Base-by-base conservation (phyloP, 106 monocot genomes). In the Vanilla planifolia region DNA sequence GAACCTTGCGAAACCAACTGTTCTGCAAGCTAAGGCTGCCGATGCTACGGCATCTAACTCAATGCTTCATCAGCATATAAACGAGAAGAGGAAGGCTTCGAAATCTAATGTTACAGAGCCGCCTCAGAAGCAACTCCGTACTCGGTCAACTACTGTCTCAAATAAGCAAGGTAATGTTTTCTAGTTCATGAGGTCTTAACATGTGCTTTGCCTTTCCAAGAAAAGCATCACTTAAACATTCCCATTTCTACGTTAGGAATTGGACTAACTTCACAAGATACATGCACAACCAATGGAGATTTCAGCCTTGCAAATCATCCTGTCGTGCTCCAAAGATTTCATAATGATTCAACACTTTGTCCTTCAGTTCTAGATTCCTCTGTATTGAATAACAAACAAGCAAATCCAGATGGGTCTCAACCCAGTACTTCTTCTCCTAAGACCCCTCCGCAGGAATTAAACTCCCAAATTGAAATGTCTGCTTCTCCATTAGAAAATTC, bases 41-140 rank as follows among this genome's bases (percentile, higher is more conserved):
- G 77, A 70, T 9, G 14, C 34, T 6, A 72, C 27, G 11, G 28
- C 52, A 32, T 64, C 80, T n/a, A 67, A 62, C 63, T 58, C 77
- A 51, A 24, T 23, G 16, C 6, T 67, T 29, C 62, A 25, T 47
- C 37, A 26, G 61, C 60, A 67, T 35, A 33, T 43, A 3, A 10
- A 53, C 33, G 68, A 41, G 36, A 89, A 93, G 85, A 85, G 82
- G 66, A 85, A 76, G 68, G 51, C 69, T 60, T 55, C 74, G 28
- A 71, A 74, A 9, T 41, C 63, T 64, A 55, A 52, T 20, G 32
- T 67, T 9, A 67, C 51, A 14, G 53, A 51, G 20, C 57, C 65
- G 48, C 62, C 71, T 23, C 58, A 71, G 9, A 93, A 93, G 75
- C 84, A 68, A 67, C 41, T 29, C 5, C 53, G 73, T 23, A 48